Evolutionary conservation across 192 early-diverging fungal genomes (phyloP).

Genomic region (Podila minutissima): DNA sequence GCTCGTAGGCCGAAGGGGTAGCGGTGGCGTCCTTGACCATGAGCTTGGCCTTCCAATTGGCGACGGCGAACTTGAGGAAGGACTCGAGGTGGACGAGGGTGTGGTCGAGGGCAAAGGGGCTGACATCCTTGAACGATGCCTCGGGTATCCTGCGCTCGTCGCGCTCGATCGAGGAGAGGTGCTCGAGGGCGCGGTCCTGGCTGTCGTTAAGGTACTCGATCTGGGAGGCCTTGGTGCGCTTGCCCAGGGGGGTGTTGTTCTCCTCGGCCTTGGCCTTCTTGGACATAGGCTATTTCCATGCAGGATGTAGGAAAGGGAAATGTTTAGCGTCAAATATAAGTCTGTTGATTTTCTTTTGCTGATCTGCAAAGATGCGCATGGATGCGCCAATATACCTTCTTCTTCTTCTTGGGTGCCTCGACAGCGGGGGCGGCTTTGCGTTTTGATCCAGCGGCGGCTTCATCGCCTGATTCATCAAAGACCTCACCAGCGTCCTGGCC

Average conservation of each 20-base stretch:
- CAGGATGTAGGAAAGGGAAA: background rate
- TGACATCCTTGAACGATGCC: slow-evolving; percentile 51
- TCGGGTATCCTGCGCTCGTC: slow-evolving; percentile 47
- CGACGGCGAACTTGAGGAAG: slow-evolving; percentile 62
- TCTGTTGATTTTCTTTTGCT: background rate
- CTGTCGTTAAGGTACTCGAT: slow-evolving; percentile 51
- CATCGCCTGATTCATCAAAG: slow-evolving; percentile 38
- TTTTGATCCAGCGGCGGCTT: slow-evolving; percentile 39
- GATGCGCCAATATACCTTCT: slow-evolving; percentile 2
- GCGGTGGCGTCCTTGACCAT: slow-evolving; percentile 44
- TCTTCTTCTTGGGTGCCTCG: slow-evolving; percentile 45
- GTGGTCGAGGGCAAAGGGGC: slow-evolving; percentile 57
- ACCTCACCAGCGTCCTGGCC: slow-evolving; percentile 32
- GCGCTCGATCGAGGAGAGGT: slow-evolving; percentile 52
- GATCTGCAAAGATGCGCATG: background rate
- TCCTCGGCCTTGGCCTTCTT: slow-evolving; percentile 51
- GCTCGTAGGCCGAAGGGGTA: background rate
- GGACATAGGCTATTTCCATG: background rate
- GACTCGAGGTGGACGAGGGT: slow-evolving; percentile 55
- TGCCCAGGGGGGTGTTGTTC: slow-evolving; percentile 42
- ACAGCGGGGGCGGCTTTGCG: slow-evolving; percentile 23
- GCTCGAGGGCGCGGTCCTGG: slow-evolving; percentile 51
- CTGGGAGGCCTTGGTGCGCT: slow-evolving; percentile 41
- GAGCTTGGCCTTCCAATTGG: slow-evolving; percentile 29
- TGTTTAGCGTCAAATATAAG: background rate